phyloP scores from a whole-genome alignment of 225 moss, liverwort and hornwort species.

The Marchantia polymorpha region DNA sequence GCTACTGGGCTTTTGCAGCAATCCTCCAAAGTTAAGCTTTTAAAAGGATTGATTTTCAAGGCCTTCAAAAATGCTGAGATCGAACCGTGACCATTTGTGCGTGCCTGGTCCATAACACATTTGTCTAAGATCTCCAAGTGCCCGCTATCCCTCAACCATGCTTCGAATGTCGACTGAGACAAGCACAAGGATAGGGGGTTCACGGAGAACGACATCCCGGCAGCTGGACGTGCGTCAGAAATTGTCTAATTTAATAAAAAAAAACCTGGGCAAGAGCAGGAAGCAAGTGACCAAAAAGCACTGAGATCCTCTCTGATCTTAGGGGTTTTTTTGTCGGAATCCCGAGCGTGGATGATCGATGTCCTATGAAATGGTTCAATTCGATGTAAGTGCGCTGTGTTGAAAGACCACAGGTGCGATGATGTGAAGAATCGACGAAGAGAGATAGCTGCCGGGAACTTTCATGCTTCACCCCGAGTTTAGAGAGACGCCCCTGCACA shows the following conservation, averaged over 20 bases:
- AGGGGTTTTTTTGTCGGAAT: neutral
- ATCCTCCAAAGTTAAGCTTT: conserved; percentile 63
- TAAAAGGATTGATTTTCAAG: conserved; percentile 72
- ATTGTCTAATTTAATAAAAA: neutral
- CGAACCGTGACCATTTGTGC: conserved; percentile 50
- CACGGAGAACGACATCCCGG: conserved; percentile 68
- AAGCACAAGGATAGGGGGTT: conserved; percentile 92
- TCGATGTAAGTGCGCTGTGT: neutral
- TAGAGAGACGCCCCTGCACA: neutral
- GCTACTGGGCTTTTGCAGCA: conserved; percentile 75
- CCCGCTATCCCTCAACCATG: conserved; percentile 88
- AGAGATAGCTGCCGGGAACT: neutral
- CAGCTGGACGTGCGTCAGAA: neutral
- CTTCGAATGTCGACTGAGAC: conserved; percentile 76
- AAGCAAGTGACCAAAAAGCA: neutral
- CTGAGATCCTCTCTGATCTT: neutral
- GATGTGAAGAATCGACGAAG: neutral
- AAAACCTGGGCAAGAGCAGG: neutral
- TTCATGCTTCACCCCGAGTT: neutral
- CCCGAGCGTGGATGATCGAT: neutral
- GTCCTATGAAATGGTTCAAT: neutral
- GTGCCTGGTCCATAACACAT: conserved; percentile 63
- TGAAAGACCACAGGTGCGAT: neutral
- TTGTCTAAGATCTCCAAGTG: conserved; percentile 83
- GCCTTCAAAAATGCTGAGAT: conserved; percentile 65